phyloP scores from a whole-genome alignment of 306 rosid species.

The Trichosanthes cucumerina region DNA sequence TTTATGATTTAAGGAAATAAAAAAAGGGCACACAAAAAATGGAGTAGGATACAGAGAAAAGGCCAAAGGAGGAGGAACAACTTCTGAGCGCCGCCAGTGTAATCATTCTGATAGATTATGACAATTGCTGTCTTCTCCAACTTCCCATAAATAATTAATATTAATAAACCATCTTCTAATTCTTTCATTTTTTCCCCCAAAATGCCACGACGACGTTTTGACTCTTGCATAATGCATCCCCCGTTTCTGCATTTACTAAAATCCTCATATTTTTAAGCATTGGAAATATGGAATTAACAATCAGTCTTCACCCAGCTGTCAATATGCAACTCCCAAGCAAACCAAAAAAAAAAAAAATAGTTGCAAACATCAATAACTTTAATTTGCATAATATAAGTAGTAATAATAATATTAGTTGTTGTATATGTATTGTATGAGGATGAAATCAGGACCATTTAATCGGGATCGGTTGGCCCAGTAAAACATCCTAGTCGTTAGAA shows the following conservation, averaged over 20 bases:
- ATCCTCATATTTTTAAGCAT: constrained; percentile 12
- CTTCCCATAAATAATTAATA: constrained; percentile 21
- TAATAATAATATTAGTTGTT: no score
- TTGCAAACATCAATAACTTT: background rate
- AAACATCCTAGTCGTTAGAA: constrained; percentile 21
- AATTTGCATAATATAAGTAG: no score
- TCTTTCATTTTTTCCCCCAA: background rate
- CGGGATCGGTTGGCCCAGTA: constrained; percentile 8
- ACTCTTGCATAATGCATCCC: background rate
- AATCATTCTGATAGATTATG: constrained; percentile 46
- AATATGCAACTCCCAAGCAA: background rate
- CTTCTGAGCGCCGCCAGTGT: constrained; percentile 86
- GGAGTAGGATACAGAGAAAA: constrained; percentile 7
- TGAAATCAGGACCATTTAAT: background rate
- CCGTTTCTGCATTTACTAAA: background rate
- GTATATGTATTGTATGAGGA: background rate
- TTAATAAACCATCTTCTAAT: background rate
- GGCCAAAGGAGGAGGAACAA: constrained; percentile 55
- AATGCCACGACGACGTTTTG: background rate
- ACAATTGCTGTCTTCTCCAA: constrained; percentile 21
- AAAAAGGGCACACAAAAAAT: constrained; percentile 2
- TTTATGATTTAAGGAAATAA: background rate
- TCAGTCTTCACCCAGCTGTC: constrained; percentile 10
- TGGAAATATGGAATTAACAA: background rate
- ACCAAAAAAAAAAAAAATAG: no score